These are phyloP conservation scores for Alternaria sp. DNA, from an alignment of 2,329 filamentous ascomycete species.

Conservation along the genomic window DNA sequence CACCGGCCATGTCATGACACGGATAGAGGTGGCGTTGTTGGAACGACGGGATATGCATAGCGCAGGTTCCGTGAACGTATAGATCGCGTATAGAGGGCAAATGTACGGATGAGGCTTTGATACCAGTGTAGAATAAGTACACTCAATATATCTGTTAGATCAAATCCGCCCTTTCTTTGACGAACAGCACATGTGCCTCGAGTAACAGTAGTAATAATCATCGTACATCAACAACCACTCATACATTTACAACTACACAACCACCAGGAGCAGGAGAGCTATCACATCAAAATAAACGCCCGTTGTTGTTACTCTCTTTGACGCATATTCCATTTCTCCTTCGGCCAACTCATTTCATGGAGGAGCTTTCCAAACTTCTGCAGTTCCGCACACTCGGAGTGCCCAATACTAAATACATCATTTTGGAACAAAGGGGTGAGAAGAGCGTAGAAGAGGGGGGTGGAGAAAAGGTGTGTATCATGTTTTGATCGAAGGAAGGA, in stretches of 20 bases:
- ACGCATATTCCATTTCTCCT: neutral
- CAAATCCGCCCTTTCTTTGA: neutral
- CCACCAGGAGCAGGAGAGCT: neutral
- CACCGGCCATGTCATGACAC: neutral
- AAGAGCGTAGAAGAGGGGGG: neutral
- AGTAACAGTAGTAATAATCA: neutral
- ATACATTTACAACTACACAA: conserved; percentile 4
- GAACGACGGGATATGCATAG: neutral
- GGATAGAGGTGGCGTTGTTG: neutral
- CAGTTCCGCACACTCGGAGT: neutral
- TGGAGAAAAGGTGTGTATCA: neutral
- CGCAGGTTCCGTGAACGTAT: neutral
- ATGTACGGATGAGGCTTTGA: neutral
- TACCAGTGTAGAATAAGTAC: neutral
- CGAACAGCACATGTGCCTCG: neutral
- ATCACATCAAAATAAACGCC: neutral
- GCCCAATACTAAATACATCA: conserved; percentile 11
- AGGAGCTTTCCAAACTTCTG: neutral
- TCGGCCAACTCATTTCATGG: neutral
- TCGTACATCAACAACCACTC: neutral
- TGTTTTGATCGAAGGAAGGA: neutral
- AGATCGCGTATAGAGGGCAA: neutral
- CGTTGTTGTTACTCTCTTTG: neutral
- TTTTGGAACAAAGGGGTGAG: conserved; percentile 3
- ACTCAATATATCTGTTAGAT: neutral